These are phyloP conservation scores for Penicillium nordicum DNA, from an alignment of 2,329 filamentous ascomycete genomes.

Conservation along the genomic window DNA sequence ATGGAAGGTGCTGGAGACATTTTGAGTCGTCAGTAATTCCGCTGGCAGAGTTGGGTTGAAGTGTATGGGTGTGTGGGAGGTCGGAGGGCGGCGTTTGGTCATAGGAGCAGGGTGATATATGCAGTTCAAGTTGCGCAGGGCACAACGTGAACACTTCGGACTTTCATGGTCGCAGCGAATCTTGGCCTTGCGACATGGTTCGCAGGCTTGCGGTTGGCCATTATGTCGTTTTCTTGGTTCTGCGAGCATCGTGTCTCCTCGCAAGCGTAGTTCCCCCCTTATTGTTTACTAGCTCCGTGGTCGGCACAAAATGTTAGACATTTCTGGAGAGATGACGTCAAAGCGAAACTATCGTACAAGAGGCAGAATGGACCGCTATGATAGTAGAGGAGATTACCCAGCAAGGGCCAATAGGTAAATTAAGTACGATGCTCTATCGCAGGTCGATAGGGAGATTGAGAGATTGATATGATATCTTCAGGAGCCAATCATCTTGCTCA, in stretches of 20 bases:
- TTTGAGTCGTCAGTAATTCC: background rate
- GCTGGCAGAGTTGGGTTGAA: background rate
- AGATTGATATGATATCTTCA: background rate
- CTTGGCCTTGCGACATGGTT: background rate
- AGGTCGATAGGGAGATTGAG: background rate
- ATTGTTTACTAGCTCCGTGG: background rate
- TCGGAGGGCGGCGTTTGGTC: background rate
- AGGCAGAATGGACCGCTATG: background rate
- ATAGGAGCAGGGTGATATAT: background rate
- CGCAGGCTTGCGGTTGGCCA: background rate
- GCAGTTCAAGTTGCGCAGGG: background rate
- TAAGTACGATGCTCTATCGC: background rate
- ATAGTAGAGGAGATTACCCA: background rate
- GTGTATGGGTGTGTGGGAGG: background rate
- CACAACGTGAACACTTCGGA: background rate
- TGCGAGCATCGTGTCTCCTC: background rate
- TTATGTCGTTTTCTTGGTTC: constrained; percentile 1
- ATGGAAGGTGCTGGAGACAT: background rate
- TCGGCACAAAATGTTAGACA: background rate
- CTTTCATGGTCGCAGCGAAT: background rate
- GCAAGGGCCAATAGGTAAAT: background rate
- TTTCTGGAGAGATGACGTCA: background rate
- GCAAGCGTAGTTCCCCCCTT: background rate
- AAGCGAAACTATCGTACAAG: no score
- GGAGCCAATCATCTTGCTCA: background rate